Percentiles rank a stretch among this genome's conserved stretches.
Evolutionary conservation across 2,329 filamentous ascomycete genomes (phyloP).

Genomic region (Paecilomyces variotii): DNA sequence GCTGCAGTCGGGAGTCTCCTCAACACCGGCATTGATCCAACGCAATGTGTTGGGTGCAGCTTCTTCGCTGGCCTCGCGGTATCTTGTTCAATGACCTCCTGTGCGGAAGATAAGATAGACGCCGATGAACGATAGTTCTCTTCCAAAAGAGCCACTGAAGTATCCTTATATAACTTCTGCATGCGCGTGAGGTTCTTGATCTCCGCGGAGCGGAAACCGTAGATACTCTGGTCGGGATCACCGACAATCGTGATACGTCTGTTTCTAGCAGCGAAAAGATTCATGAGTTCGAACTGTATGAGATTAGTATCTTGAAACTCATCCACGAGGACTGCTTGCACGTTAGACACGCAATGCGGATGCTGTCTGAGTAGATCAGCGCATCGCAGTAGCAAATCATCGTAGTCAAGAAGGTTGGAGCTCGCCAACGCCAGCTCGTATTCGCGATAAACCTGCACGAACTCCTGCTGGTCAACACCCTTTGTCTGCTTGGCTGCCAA

Average conservation of each 20-base stretch:
- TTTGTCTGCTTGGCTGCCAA: constrained; percentile 29
- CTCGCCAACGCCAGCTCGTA: constrained; percentile 69
- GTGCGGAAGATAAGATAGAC: constrained; percentile 69
- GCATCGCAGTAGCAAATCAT: constrained; percentile 80
- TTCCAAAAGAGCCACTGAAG: constrained; percentile 75
- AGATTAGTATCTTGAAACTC: constrained; percentile 97
- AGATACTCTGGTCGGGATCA: constrained; percentile 96
- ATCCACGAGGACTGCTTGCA: constrained; percentile 87
- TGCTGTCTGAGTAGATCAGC: constrained; percentile 66
- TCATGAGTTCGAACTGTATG: constrained; percentile 92
- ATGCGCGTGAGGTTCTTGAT: constrained; percentile 79
- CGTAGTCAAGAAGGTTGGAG: constrained; percentile 85
- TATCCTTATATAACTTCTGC: constrained; percentile 66
- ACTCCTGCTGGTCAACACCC: constrained; percentile 51
- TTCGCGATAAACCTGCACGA: constrained; percentile 59
- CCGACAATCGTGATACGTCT: constrained; percentile 88
- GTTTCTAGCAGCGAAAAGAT: constrained; percentile 64
- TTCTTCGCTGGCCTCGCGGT: constrained; percentile 68
- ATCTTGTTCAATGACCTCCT: constrained; percentile 88
- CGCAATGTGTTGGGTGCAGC: constrained; percentile 69
- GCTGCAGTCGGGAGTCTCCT: constrained; percentile 62
- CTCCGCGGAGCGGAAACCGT: constrained; percentile 89
- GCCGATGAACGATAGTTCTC: constrained; percentile 93
- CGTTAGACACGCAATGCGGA: constrained; percentile 76
- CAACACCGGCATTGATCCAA: constrained; percentile 72